phyloP scores from a whole-genome alignment of 139 green algal genomes.

The Coccomyxa sp. region DNA sequence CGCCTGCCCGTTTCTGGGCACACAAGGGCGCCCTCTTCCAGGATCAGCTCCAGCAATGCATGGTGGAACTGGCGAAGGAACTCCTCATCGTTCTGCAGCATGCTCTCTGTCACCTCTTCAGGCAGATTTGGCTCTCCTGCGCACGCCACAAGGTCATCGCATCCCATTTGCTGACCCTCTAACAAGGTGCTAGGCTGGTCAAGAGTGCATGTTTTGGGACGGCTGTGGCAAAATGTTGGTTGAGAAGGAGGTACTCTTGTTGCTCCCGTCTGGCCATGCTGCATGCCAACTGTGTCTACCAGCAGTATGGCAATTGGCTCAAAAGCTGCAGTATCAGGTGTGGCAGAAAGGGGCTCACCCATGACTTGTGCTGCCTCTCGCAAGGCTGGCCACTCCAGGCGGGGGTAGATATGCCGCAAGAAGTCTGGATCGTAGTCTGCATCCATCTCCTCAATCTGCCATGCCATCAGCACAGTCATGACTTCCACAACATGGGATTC shows the following conservation, averaged over 20 bases:
- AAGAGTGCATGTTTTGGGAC: neutral
- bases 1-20: conserved; percentile 82
- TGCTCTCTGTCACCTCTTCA: conserved; percentile 41
- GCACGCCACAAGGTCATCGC: no score
- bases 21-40: conserved; percentile 62
- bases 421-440: conserved; percentile 92
- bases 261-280: neutral
- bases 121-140: conserved; percentile 53
- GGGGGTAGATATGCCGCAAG: conserved; percentile 82
- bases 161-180: no score
- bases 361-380: conserved; percentile 57
- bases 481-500: no score
- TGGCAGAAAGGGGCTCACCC: conserved; percentile 22
- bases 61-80: conserved; percentile 79
- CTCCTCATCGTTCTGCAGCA: conserved; percentile 62
- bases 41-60: conserved; percentile 71
- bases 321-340: neutral
- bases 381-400: conserved; percentile 84
- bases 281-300: neutral
- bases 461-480: conserved; percentile 12
- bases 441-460: conserved; percentile 64
- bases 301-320: neutral
- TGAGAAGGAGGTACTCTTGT: neutral
- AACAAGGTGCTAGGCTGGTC: neutral
- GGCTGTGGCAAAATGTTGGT: neutral